Evolutionary conservation across 75 land plant genomes (phyloP).

Genomic region (Cryptomeria japonica): DNA sequence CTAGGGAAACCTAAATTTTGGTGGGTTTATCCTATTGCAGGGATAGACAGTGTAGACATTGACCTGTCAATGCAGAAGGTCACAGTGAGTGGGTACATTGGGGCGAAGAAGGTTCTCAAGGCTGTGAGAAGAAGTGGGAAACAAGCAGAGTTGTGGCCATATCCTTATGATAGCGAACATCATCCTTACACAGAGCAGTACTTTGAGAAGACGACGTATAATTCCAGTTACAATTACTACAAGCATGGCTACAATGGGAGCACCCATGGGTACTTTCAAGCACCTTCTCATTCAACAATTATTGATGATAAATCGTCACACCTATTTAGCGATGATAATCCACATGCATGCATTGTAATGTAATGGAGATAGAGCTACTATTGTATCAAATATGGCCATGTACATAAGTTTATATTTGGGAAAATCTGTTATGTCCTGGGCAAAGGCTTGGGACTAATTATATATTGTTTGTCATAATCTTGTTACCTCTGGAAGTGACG

Average conservation of each 20-base stretch:
- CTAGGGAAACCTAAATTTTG: background rate
- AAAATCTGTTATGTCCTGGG: too few species aligned
- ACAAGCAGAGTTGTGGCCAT: slow-evolving; percentile 61
- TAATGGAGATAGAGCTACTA: background rate
- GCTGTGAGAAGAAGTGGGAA: slow-evolving; percentile 52
- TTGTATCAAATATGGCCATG: background rate
- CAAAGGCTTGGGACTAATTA: too few species aligned
- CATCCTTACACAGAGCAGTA: background rate
- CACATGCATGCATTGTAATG: slow-evolving; percentile 51
- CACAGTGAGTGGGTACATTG: slow-evolving; percentile 65
- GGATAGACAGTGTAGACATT: background rate
- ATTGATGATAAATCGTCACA: slow-evolving; percentile 25
- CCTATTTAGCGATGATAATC: slow-evolving; percentile 54
- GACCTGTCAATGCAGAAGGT: slow-evolving; percentile 70
- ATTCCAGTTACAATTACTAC: slow-evolving; percentile 48
- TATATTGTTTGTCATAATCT: too few species aligned
- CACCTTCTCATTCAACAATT: slow-evolving; percentile 7
- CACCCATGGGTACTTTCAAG: slow-evolving; percentile 44
- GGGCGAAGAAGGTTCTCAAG: slow-evolving; percentile 62
- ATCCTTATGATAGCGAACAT: slow-evolving; percentile 19
- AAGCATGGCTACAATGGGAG: slow-evolving; percentile 43
- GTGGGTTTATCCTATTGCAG: background rate
- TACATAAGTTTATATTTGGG: too few species aligned
- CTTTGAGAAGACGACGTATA: slow-evolving; percentile 6
- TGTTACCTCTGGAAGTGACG: too few species aligned